Conservation (phyloP, 306 rosid genomes). For the Crotalaria pallida region DNA sequence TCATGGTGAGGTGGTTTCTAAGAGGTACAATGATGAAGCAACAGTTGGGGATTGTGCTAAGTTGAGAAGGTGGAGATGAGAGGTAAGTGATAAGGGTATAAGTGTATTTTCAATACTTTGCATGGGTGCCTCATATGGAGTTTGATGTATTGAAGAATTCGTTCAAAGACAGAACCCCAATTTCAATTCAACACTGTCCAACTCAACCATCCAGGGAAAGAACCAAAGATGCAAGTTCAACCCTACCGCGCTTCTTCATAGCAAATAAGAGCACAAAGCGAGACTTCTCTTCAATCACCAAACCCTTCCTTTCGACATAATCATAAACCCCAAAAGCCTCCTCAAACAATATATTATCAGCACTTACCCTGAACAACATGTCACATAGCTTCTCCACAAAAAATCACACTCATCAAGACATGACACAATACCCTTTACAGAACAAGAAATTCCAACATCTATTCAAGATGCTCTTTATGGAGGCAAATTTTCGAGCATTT, state of each 20-base stretch:
- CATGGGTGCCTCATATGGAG: too few species aligned
- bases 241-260: slow-evolving; percentile 40
- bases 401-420: slow-evolving; percentile 34
- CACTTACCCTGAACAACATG: slow-evolving; percentile 68
- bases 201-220: slow-evolving; percentile 55
- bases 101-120: too few species aligned
- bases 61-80: too few species aligned
- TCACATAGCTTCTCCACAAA: slow-evolving; percentile 57
- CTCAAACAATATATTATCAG: slow-evolving; percentile 46
- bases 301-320: slow-evolving; percentile 31
- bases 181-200: slow-evolving; percentile 31
- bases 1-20: too few species aligned
- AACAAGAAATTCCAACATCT: slow-evolving; percentile 6
- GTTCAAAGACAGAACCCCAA: slow-evolving; percentile 59
- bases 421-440: slow-evolving; percentile 23
- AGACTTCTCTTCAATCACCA: slow-evolving; percentile 68
- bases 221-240: slow-evolving; percentile 37
- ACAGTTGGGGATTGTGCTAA: too few species aligned
- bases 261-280: slow-evolving; percentile 71
- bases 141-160: too few species aligned
- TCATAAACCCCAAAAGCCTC: slow-evolving; percentile 57
- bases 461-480: slow-evolving; percentile 44
- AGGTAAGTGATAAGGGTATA: too few species aligned
- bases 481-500: slow-evolving; percentile 42
- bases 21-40: too few species aligned